Evolutionary conservation across 257 asterid species (phyloP).

Genomic region (Knoxia roxburghii): DNA sequence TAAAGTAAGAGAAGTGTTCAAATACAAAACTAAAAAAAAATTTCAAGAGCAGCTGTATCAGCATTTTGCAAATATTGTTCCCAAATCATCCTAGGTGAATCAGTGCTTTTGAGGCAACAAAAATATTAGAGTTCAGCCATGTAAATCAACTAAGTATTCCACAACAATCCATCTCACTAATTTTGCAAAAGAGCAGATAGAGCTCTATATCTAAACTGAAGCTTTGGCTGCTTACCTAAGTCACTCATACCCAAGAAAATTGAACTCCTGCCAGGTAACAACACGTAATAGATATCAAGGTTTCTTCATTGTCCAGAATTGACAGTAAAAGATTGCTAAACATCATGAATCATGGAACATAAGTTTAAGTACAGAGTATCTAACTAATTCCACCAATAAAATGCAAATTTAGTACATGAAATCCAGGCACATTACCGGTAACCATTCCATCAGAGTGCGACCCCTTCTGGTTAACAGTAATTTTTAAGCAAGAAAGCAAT

Average conservation of each 20-base stretch:
- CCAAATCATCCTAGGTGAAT: neutral
- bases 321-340: neutral
- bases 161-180: neutral
- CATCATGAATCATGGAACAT: neutral
- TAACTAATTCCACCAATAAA: neutral
- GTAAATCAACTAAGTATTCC: too few species aligned
- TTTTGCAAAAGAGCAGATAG: neutral
- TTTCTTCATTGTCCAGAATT: neutral
- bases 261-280: neutral
- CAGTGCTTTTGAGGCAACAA: too few species aligned
- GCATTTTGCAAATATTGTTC: neutral
- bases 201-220: neutral
- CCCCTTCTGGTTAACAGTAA: neutral
- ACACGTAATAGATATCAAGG: neutral
- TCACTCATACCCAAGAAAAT: neutral
- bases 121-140: too few species aligned
- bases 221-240: neutral
- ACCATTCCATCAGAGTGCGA: neutral
- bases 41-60: neutral
- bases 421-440: neutral
- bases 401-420: neutral
- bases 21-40: neutral
- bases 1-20: neutral
- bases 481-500: neutral
- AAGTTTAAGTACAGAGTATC: neutral